A percentile compares a stretch with the other conserved stretches of the same genome.
Evolutionary conservation across 1,139 yeast species (phyloP).

Genomic region (Suhomyces bribrorum): DNA sequence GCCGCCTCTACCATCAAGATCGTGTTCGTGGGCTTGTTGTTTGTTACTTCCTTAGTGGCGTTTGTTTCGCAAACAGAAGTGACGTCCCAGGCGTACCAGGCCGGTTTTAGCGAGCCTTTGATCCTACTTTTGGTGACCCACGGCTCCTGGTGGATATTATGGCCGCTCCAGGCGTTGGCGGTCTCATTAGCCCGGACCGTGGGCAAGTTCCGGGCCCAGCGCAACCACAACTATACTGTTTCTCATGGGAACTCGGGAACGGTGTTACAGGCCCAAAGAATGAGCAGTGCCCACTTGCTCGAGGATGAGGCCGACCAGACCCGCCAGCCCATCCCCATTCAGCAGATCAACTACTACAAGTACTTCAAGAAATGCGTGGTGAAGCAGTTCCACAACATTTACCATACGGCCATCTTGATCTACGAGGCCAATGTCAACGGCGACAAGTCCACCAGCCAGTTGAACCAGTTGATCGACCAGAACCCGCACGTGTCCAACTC

Average conservation of each 20-base stretch:
- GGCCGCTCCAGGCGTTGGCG: conserved; percentile 68
- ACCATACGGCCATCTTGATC: conserved; percentile 52
- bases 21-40: conserved; percentile 55
- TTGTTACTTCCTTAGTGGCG: conserved; percentile 58
- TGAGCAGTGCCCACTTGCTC: conserved; percentile 32
- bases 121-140: conserved; percentile 70
- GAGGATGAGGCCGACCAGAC: conserved; percentile 21
- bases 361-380: conserved; percentile 46
- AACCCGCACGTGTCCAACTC: conserved; percentile 45
- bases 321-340: conserved; percentile 16
- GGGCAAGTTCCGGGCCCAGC: conserved; percentile 23
- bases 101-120: conserved; percentile 68
- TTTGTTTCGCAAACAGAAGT: conserved; percentile 82
- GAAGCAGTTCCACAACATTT: conserved; percentile 52
- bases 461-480: conserved; percentile 39
- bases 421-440: conserved; percentile 44
- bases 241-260: conserved; percentile 12
- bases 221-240: conserved; percentile 12
- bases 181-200: conserved; percentile 48
- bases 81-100: conserved; percentile 67
- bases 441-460: conserved; percentile 37
- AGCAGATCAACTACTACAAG: conserved; percentile 22
- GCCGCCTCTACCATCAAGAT: conserved; percentile 37
- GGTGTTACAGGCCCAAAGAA: conserved; percentile 28
- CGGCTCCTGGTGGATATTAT: conserved; percentile 73